Evolutionary conservation across 139 green algal species (phyloP).

Genomic region (Chlorella sp.): DNA sequence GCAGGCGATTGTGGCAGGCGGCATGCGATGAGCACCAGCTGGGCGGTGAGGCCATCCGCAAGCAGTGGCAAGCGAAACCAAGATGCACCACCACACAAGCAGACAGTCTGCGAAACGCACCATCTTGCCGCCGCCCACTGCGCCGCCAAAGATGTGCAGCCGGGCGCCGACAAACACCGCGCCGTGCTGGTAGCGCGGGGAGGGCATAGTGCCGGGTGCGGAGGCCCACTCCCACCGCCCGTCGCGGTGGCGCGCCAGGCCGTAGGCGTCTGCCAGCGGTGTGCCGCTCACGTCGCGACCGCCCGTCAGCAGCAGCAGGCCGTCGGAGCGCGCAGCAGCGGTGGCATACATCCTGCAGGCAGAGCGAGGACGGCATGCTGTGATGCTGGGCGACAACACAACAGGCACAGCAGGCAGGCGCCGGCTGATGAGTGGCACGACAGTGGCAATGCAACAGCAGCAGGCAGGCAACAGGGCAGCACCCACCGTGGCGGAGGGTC

Average conservation of each 20-base stretch:
- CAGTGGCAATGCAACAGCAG: background rate
- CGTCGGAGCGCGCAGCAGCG: slow-evolving; percentile 89
- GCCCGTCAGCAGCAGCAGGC: slow-evolving; percentile 95
- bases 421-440: background rate
- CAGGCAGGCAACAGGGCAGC: background rate
- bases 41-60: too few relatives aligned
- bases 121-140: slow-evolving; percentile 94
- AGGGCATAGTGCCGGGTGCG: slow-evolving; percentile 93
- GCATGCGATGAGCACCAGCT: too few relatives aligned
- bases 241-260: slow-evolving; percentile 96
- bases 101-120: slow-evolving; percentile 8
- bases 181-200: slow-evolving; percentile 94
- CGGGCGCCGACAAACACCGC: slow-evolving; percentile 94
- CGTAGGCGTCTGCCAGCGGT: slow-evolving; percentile 93
- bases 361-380: background rate
- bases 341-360: slow-evolving; percentile 96
- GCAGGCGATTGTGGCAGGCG: too few relatives aligned
- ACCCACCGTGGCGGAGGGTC: slow-evolving; percentile 77
- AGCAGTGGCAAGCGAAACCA: too few relatives aligned
- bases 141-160: slow-evolving; percentile 95
- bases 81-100: too few relatives aligned
- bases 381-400: background rate
- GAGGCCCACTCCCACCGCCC: slow-evolving; percentile 98
- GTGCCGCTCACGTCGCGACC: slow-evolving; percentile 83
- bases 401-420: background rate